A percentile compares a stretch with the other conserved stretches of the same genome.
Conservation (phyloP, 2,329 filamentous ascomycete species). For the Beauveria pseudobassiana region DNA sequence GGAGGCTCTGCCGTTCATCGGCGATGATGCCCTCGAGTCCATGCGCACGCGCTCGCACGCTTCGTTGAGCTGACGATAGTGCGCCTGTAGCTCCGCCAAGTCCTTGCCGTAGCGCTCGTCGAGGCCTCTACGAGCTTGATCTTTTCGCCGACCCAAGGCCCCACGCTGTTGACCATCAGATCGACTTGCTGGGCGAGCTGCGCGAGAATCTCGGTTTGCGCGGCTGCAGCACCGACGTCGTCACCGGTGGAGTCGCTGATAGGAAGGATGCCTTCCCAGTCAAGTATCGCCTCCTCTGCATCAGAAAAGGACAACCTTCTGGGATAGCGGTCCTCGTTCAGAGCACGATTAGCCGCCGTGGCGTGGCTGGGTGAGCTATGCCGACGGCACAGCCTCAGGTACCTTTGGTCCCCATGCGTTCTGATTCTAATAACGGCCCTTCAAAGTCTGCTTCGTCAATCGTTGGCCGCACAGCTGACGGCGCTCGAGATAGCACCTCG, state of each 20-base stretch:
- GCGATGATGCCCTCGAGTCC: conserved; percentile 59
- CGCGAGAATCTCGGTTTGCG: conserved; percentile 45
- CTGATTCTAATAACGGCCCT: conserved; percentile 41
- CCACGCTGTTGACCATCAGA: conserved; percentile 43
- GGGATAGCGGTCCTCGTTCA: conserved; percentile 57
- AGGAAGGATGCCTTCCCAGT: conserved; percentile 51
- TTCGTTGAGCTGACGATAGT: conserved; percentile 65
- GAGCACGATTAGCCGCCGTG: conserved; percentile 21
- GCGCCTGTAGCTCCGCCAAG: conserved; percentile 54
- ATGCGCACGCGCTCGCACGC: conserved; percentile 61
- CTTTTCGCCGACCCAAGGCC: conserved; percentile 54
- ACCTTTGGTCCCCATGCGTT: conserved; percentile 36
- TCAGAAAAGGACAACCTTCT: conserved; percentile 68
- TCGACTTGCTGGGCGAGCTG: conserved; percentile 47
- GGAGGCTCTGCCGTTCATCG: conserved; percentile 60
- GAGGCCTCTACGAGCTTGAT: conserved; percentile 50
- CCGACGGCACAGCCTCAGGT: conserved; percentile 52
- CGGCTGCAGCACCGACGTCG: conserved; percentile 22
- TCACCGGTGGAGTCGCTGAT: conserved; percentile 24
- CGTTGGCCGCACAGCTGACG: conserved; percentile 52
- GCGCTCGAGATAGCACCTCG: conserved; percentile 34
- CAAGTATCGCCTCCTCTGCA: conserved; percentile 65
- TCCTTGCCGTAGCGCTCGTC: conserved; percentile 56
- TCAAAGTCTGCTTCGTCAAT: conserved; percentile 53
- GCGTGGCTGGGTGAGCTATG: conserved; percentile 43